A percentile compares a stretch with the other conserved stretches of the same genome.
Conservation (phyloP, 2,329 filamentous ascomycete genomes). For the Phyllosticta capitalensis region DNA sequence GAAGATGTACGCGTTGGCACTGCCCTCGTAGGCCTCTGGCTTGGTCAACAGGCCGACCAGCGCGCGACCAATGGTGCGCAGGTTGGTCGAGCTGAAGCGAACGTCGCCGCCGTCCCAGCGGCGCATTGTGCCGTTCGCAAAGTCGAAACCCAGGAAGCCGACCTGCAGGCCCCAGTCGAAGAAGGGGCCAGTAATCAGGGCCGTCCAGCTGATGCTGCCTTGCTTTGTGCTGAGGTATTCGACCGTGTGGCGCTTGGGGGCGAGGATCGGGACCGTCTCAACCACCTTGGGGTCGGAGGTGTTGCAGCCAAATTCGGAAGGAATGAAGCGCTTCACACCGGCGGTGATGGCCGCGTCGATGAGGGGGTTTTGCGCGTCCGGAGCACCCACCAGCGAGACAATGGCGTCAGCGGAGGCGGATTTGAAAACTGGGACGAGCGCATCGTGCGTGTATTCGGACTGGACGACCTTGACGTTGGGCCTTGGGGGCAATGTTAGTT, state of each 20-base stretch:
- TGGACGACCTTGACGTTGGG: constrained; percentile 33
- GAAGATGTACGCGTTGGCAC: constrained; percentile 49
- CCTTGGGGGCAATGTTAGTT: constrained; percentile 21
- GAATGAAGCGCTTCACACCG: constrained; percentile 52
- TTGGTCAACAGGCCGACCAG: constrained; percentile 42
- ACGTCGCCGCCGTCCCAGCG: constrained; percentile 50
- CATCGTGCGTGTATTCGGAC: constrained; percentile 40
- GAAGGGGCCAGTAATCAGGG: constrained; percentile 48
- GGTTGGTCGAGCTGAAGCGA: constrained; percentile 42
- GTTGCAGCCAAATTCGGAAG: constrained; percentile 49
- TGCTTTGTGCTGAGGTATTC: constrained; percentile 44
- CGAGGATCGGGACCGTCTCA: constrained; percentile 42
- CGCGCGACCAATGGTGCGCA: constrained; percentile 43
- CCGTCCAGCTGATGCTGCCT: constrained; percentile 50
- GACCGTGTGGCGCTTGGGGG: constrained; percentile 38
- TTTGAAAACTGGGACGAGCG: constrained; percentile 42
- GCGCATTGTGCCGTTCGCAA: constrained; percentile 39
- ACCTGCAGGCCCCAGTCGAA: constrained; percentile 50
- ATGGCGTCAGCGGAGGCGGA: constrained; percentile 48
- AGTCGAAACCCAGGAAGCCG: constrained; percentile 45
- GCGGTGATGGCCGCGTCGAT: constrained; percentile 51
- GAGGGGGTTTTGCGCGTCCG: constrained; percentile 39
- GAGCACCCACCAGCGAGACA: constrained; percentile 38
- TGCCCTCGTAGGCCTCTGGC: constrained; percentile 32
- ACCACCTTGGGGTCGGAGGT: constrained; percentile 27